Evolutionary conservation across 139 green algal species (phyloP), one percentile per base, ranked within the genome.

Genomic region (Closterium sp.): DNA sequence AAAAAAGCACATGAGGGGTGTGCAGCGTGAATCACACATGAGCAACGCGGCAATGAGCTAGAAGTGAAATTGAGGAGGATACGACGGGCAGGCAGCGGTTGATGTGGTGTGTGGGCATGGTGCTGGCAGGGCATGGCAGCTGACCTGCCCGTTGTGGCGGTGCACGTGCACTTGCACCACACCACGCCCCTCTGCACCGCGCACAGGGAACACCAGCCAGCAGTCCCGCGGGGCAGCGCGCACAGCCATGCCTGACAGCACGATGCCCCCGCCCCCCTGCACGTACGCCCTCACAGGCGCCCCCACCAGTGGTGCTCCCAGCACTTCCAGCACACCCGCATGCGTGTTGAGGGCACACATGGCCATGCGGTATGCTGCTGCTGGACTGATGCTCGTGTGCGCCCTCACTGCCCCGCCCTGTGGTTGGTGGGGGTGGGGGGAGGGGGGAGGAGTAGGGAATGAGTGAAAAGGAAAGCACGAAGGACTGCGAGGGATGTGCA

Each of bases 181-280:
- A 17, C 94, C 94, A 5, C 92, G 31, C 29, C 84, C 85, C 70
- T 95, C 94, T 22, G 90, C n/a, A n/a, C 94, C 94, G 9, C 84
- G 31, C 19, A 95, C 88, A 24, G 94, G 94, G 86, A 95, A 95
- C 86, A 95, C 94, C 19, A 95, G 86, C 85, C 94, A 96, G 90
- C 85, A 93, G 27, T 94, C 79, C 86, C 86, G 38, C 30, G 30
- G 87, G 17, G 73, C 29, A 7, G 95, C 21, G 1, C 92, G 70
- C 21, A 86, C 32, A 22, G 29, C 30, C 29, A 93, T 50, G 42
- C 73, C 45, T 13, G 92, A 96, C 70, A 95, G 28, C 30, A 50
- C 92, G 10, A 95, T 28, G 32, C 94, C 93, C 4, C 94, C 94
- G 24, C 94, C 94, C 30, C 91, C 94, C 91, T 95, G 87, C 27